phyloP scores from a whole-genome alignment of 768 basidiomycete species.

The Russula griseocarnosa region DNA sequence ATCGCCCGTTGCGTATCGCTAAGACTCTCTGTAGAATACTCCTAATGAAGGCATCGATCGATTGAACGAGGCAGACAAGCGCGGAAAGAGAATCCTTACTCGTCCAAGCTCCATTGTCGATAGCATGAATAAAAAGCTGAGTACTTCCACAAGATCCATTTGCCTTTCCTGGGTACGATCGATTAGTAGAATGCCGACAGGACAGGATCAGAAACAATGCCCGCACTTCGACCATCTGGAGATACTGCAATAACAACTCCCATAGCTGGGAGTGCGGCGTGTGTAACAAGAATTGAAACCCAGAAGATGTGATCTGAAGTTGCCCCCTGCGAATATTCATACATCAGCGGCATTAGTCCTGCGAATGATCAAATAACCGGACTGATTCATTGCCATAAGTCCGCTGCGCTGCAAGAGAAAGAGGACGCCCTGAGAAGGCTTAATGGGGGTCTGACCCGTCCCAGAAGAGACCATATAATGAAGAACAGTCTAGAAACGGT shows the following conservation, averaged over 20 bases:
- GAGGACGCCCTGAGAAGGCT: constrained; percentile 79
- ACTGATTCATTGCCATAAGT: constrained; percentile 77
- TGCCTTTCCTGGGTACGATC: constrained; percentile 58
- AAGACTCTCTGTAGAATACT: constrained; percentile 82
- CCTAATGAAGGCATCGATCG: constrained; percentile 44
- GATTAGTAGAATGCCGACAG: neutral
- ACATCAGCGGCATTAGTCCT: constrained; percentile 8
- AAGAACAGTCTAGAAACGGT: constrained; percentile 69
- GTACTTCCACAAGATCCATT: constrained; percentile 90
- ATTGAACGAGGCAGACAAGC: constrained; percentile 16
- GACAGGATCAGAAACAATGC: constrained; percentile 6
- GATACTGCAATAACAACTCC: constrained; percentile 88
- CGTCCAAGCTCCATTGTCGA: constrained; percentile 93
- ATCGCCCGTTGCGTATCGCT: constrained; percentile 79
- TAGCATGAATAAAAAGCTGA: constrained; percentile 94
- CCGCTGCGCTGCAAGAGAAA: constrained; percentile 79
- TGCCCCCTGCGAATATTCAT: constrained; percentile 44
- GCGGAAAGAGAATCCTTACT: constrained; percentile 43
- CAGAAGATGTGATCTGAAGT: constrained; percentile 84
- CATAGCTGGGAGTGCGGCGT: constrained; percentile 93
- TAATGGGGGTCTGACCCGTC: constrained; percentile 65
- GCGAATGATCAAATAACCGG: constrained; percentile 30
- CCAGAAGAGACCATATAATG: constrained; percentile 98
- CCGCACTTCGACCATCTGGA: constrained; percentile 77
- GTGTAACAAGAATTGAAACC: constrained; percentile 95